Evolutionary conservation across 1,139 yeast species (phyloP).

Genomic region (Sugiyamaella castrensis): DNA sequence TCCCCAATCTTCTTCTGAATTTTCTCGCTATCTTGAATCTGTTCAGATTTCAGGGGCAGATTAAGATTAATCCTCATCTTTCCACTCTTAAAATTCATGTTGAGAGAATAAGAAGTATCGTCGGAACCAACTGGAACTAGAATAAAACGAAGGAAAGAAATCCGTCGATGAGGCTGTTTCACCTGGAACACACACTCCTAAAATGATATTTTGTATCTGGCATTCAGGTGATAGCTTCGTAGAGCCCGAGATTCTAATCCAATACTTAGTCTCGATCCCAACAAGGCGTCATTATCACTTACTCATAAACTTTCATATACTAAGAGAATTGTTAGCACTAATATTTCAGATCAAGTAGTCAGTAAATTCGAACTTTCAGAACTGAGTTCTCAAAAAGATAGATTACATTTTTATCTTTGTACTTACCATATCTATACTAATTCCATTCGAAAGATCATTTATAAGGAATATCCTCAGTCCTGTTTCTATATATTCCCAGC

Average conservation of each 20-base stretch:
- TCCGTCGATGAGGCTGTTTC: no score
- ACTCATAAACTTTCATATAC: conserved; percentile 43
- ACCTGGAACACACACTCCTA: no score
- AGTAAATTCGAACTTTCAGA: no score
- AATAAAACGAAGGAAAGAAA: conserved; percentile 83
- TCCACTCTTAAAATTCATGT: conserved; percentile 79
- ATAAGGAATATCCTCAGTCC: conserved; percentile 41
- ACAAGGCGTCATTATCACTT: conserved; percentile 15
- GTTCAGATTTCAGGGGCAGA: conserved; percentile 75
- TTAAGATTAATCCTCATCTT: conserved; percentile 83
- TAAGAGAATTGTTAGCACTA: conserved; percentile 11
- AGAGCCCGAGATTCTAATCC: conserved; percentile 49
- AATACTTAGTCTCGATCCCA: no score
- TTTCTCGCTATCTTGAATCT: conserved; percentile 73
- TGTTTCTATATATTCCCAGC: conserved; percentile 40
- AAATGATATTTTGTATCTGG: no score
- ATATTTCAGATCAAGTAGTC: no score
- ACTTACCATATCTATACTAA: conserved; percentile 37
- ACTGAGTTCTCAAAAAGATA: no score
- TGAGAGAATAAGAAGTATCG: conserved; percentile 66
- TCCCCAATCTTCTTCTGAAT: conserved; percentile 83
- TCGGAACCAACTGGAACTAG: conserved; percentile 40
- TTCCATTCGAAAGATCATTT: conserved; percentile 37
- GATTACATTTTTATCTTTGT: not conserved
- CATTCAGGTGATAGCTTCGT: no score